Conservation (phyloP, 805 yeast genomes). For the Zygosaccharomyces bisporus region DNA sequence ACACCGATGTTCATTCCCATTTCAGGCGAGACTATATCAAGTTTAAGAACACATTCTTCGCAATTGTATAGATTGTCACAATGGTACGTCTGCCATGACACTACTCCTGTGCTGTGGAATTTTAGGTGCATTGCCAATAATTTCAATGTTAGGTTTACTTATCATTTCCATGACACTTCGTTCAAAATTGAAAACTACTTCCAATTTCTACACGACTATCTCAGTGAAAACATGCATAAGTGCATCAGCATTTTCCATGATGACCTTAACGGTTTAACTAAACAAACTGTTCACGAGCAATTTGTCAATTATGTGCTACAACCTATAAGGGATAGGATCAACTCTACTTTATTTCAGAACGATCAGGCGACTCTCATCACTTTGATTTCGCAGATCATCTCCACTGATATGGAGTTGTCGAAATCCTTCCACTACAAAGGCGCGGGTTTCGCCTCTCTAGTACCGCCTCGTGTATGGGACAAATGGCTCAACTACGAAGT, state of each 20-base stretch:
- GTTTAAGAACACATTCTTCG: conserved; percentile 21
- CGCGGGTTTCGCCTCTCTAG: conserved; percentile 33
- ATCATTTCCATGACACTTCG: conserved; percentile 48
- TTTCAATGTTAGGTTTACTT: conserved; percentile 47
- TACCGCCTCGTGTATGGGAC: conserved; percentile 35
- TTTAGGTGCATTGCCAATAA: conserved; percentile 45
- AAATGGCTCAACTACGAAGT: conserved; percentile 49
- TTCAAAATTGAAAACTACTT: conserved; percentile 48
- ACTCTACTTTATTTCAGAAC: conserved; percentile 35
- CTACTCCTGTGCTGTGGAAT: conserved; percentile 39
- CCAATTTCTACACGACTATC: conserved; percentile 45
- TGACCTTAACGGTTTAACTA: conserved; percentile 23
- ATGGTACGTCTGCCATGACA: conserved; percentile 8
- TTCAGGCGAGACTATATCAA: conserved; percentile 15
- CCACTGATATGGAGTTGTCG: conserved; percentile 38
- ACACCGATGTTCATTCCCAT: conserved; percentile 18
- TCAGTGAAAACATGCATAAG: conserved; percentile 39
- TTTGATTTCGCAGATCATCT: conserved; percentile 40
- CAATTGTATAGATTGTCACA: conserved; percentile 21
- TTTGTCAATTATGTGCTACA: conserved; percentile 36
- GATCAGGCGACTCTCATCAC: conserved; percentile 39
- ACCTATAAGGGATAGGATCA: conserved; percentile 46
- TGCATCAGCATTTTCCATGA: conserved; percentile 43
- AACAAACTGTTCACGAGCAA: conserved; percentile 39
- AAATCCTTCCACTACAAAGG: conserved; percentile 43